Conservation (phyloP, 805 yeast genomes). For the Yamadazyma takamatsuzukensis region DNA sequence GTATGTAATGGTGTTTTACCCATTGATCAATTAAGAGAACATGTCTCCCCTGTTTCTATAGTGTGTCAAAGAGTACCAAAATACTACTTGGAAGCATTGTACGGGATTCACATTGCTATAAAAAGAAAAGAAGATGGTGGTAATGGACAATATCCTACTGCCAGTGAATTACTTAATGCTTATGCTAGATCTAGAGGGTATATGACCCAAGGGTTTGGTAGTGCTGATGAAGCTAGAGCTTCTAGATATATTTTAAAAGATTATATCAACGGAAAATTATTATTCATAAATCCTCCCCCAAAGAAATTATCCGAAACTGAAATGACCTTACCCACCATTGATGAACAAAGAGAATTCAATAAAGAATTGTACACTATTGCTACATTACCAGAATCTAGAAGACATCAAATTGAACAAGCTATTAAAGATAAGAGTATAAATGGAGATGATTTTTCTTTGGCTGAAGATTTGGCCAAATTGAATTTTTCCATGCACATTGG, state of each 20-base stretch:
- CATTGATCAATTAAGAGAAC: conserved; percentile 92
- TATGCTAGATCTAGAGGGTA: conserved; percentile 96
- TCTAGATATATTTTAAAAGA: conserved; percentile 90
- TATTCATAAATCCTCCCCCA: conserved; percentile 89
- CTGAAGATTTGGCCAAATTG: conserved; percentile 65
- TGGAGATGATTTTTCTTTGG: conserved; percentile 54
- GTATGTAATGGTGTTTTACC: conserved; percentile 99
- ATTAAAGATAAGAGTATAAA: conserved; percentile 52
- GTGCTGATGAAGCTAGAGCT: conserved; percentile 95
- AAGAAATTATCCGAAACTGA: conserved; percentile 50
- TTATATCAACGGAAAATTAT: conserved; percentile 86
- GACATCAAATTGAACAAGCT: conserved; percentile 65
- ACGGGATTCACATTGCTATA: conserved; percentile 85
- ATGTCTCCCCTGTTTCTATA: conserved; percentile 80
- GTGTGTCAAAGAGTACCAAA: conserved; percentile 89
- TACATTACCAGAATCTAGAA: conserved; percentile 68
- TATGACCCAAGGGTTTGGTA: conserved; percentile 95
- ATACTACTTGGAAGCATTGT: conserved; percentile 81
- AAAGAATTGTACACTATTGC: conserved; percentile 64
- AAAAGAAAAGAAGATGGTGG: conserved; percentile 84
- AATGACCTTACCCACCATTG: conserved; percentile 48
- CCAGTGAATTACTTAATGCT: conserved; percentile 83
- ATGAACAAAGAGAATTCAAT: conserved; percentile 55
- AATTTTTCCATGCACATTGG: conserved; percentile 76
- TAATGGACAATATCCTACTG: conserved; percentile 72